Evolutionary conservation across 306 rosid species (phyloP).

Genomic region (Canavalia gladiata): DNA sequence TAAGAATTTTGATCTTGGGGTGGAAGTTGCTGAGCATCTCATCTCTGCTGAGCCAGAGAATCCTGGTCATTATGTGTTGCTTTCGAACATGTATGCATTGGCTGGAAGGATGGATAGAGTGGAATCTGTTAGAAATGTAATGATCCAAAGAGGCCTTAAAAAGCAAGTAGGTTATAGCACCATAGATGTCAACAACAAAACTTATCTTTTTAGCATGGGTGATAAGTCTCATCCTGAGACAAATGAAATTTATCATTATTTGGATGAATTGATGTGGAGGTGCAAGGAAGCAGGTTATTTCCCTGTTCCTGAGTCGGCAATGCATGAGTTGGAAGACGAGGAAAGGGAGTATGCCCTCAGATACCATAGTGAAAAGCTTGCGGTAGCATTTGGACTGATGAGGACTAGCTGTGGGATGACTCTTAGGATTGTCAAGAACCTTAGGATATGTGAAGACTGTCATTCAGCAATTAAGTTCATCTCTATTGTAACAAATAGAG

Average conservation of each 20-base stretch:
- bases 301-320: conserved; percentile 59
- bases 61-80: conserved; percentile 90
- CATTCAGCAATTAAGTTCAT: conserved; percentile 83
- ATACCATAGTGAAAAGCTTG: conserved; percentile 95
- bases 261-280: conserved; percentile 73
- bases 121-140: conserved; percentile 72
- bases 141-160: conserved; percentile 71
- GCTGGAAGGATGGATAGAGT: conserved; percentile 86
- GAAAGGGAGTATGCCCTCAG: conserved; percentile 94
- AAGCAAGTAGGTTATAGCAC: conserved; percentile 90
- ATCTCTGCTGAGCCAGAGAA: conserved; percentile 81
- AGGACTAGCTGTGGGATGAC: conserved; percentile 61
- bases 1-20: conserved; percentile 78
- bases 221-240: conserved; percentile 75
- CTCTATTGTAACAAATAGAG: conserved; percentile 70
- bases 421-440: conserved; percentile 86
- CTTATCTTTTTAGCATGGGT: conserved; percentile 78
- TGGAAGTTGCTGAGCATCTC: conserved; percentile 77
- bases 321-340: conserved; percentile 96
- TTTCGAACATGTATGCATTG: conserved; percentile 83
- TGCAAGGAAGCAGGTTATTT: conserved; percentile 82
- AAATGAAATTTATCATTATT: conserved; percentile 59
- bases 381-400: conserved; percentile 84
- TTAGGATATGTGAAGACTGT: conserved; percentile 93
- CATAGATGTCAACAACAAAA: conserved; percentile 61